phyloP scores from a whole-genome alignment of 805 yeast genomes.

The Zygotorulaspora chibaensis region DNA sequence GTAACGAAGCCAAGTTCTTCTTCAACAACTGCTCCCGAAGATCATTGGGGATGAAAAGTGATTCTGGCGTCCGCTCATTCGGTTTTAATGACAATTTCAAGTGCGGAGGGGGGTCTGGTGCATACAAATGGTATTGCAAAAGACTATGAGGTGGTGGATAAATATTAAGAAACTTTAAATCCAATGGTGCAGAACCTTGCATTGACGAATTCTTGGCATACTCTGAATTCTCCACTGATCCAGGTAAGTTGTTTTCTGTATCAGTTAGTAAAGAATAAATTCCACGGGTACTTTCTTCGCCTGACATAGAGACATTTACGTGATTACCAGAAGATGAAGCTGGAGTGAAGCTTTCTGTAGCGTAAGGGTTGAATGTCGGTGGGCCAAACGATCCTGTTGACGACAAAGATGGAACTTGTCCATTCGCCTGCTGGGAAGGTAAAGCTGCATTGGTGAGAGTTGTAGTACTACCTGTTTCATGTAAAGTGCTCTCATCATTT shows the following conservation, averaged over 20 bases:
- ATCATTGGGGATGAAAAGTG: conserved; percentile 67
- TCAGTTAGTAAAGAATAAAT: conserved; percentile 1
- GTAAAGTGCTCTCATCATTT: not conserved
- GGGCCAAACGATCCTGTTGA: conserved; percentile 12
- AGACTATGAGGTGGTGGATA: conserved; percentile 40
- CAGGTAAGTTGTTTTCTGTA: conserved; percentile 5
- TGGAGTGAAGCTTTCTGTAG: conserved; percentile 30
- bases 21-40: conserved; percentile 66
- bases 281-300: conserved; percentile 1
- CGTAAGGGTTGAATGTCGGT: conserved; percentile 33
- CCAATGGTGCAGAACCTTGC: conserved; percentile 6
- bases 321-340: conserved; percentile 25
- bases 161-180: conserved; percentile 30
- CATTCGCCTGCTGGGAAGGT: not conserved
- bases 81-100: conserved; percentile 54
- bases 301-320: conserved; percentile 7
- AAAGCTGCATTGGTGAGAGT: not conserved
- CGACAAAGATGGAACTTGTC: conserved; percentile 5
- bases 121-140: conserved; percentile 80
- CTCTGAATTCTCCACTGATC: conserved; percentile 5
- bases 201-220: conserved; percentile 1
- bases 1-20: conserved; percentile 77
- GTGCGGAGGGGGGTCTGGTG: conserved; percentile 83
- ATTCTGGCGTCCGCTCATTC: conserved; percentile 65
- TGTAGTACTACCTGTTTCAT: not conserved